phyloP scores from a whole-genome alignment of 352 stramenopile genomes.

The Globisporangium parvum region DNA sequence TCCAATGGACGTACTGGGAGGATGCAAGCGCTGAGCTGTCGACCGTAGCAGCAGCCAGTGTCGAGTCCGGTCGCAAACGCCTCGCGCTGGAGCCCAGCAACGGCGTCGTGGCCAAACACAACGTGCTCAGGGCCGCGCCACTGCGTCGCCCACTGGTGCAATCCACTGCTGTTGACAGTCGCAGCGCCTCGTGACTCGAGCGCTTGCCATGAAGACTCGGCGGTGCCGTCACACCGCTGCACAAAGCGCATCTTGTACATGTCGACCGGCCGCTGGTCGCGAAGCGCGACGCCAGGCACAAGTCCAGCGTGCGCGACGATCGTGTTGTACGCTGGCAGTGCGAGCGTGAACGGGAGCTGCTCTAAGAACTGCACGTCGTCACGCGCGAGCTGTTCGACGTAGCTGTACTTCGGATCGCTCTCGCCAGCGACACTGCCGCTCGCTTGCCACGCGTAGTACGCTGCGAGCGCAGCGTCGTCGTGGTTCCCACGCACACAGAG shows the following conservation, averaged over 20 bases:
- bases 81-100: slow-evolving; percentile 80
- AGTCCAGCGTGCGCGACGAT: slow-evolving; percentile 76
- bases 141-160: slow-evolving; percentile 60
- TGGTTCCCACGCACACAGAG: slow-evolving; percentile 79
- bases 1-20: slow-evolving; percentile 47
- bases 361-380: slow-evolving; percentile 65
- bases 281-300: slow-evolving; percentile 45
- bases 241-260: slow-evolving; percentile 92
- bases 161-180: slow-evolving; percentile 11
- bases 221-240: slow-evolving; percentile 26
- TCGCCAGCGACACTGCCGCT: slow-evolving; percentile 9
- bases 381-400: slow-evolving; percentile 46
- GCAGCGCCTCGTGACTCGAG: slow-evolving; percentile 27
- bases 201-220: slow-evolving; percentile 9
- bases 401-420: slow-evolving; percentile 45
- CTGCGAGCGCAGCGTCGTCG: slow-evolving; percentile 63
- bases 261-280: slow-evolving; percentile 80
- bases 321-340: slow-evolving; percentile 46
- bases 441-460: slow-evolving; percentile 45
- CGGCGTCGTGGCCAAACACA: slow-evolving; percentile 91
- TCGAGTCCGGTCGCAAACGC: slow-evolving; percentile 88
- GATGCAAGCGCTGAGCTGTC: slow-evolving; percentile 79
- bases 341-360: slow-evolving; percentile 72
- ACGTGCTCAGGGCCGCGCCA: slow-evolving; percentile 79
- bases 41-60: slow-evolving; percentile 89